Evolutionary conservation across 805 yeast species (phyloP).

Genomic region (Yamadazyma laniorum): DNA sequence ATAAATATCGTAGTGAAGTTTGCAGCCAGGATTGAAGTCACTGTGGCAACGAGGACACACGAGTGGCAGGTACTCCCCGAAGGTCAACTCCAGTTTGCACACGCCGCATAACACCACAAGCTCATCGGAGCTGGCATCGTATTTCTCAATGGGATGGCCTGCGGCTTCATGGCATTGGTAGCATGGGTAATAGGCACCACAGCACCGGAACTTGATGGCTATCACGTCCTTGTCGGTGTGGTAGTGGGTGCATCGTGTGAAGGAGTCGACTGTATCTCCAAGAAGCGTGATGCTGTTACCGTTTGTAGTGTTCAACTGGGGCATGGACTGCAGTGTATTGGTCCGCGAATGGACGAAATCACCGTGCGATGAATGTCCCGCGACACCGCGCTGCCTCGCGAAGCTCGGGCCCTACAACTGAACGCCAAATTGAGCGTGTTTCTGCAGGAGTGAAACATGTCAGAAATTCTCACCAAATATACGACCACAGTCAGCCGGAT

Average conservation of each 20-base stretch:
- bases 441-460: no score
- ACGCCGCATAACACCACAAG: constrained; percentile 36
- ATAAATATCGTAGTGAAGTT: constrained; percentile 35
- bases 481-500: no score
- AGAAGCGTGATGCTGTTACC: constrained; percentile 4
- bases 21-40: constrained; percentile 37
- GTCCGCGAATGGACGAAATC: no score
- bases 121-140: constrained; percentile 11
- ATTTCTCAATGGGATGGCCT: constrained; percentile 13
- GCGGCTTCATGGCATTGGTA: constrained; percentile 33
- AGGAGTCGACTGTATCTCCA: constrained; percentile 21
- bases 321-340: constrained; percentile 1
- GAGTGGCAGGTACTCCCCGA: constrained; percentile 23
- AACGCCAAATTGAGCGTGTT: no score
- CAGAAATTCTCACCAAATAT: no score
- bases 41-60: constrained; percentile 27
- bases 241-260: constrained; percentile 41
- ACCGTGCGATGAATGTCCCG: no score
- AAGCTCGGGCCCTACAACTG: no score
- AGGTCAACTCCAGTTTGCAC: constrained; percentile 30
- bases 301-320: constrained; percentile 1
- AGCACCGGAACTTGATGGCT: constrained; percentile 41
- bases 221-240: constrained; percentile 33
- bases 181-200: constrained; percentile 37
- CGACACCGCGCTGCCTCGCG: background rate